Evolutionary conservation across 2,329 filamentous ascomycete genomes (phyloP).

Genomic region (Botrytis cinerea): DNA sequence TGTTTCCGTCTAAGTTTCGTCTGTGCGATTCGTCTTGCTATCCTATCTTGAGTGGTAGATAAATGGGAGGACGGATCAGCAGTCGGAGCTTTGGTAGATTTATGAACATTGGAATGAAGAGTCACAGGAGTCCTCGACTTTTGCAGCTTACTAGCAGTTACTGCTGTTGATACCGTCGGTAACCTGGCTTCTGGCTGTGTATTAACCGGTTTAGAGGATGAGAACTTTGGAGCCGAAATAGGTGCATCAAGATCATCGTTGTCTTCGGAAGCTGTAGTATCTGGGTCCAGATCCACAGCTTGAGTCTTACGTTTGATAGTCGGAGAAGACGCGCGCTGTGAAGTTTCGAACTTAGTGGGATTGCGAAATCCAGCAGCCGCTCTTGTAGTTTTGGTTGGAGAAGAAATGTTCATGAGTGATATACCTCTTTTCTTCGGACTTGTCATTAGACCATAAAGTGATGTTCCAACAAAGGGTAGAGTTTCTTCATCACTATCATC

Average conservation of each 20-base stretch:
- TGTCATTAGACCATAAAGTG: slow-evolving; percentile 49
- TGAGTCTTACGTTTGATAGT: not conserved
- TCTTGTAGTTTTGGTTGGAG: slow-evolving; percentile 33
- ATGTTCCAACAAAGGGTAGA: slow-evolving; percentile 44
- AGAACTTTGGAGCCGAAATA: slow-evolving; percentile 33
- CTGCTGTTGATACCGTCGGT: not conserved
- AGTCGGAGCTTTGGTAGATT: not conserved
- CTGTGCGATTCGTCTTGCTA: slow-evolving; percentile 30
- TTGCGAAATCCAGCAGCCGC: slow-evolving; percentile 41
- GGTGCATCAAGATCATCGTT: slow-evolving; percentile 40
- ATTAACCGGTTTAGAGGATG: not conserved
- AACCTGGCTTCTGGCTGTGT: not conserved
- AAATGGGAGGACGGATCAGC: not conserved
- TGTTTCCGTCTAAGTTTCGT: slow-evolving; percentile 29
- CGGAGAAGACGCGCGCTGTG: slow-evolving; percentile 1
- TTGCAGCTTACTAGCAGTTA: not conserved
- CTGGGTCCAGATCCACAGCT: slow-evolving; percentile 14
- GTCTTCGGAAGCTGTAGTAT: slow-evolving; percentile 22
- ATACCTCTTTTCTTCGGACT: slow-evolving; percentile 42
- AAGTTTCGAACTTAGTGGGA: slow-evolving; percentile 14
- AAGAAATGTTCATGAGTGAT: slow-evolving; percentile 37
- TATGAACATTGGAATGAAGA: no score
- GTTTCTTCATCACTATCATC: slow-evolving; percentile 39
- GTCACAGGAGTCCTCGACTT: not conserved
- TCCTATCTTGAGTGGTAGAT: slow-evolving; percentile 11